Evolutionary conservation across 805 yeast genomes (phyloP).

Genomic region (Millerozyma miso): DNA sequence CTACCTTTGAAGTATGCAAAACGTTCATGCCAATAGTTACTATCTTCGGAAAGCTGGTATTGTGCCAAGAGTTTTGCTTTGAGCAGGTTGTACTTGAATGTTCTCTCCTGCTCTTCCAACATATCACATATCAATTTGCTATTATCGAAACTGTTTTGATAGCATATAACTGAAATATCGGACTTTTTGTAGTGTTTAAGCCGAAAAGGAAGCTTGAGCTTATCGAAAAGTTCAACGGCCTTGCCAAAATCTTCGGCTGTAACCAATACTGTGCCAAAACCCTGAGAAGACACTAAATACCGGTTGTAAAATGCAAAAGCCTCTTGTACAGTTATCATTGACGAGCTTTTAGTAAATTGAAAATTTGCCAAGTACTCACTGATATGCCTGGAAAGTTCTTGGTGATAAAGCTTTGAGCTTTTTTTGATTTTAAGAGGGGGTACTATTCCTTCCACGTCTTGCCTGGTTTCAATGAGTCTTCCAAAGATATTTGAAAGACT

Average conservation of each 20-base stretch:
- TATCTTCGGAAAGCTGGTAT: slow-evolving; percentile 8
- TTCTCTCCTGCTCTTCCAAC: slow-evolving; percentile 19
- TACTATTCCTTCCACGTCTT: slow-evolving; percentile 8
- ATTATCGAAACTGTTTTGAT: slow-evolving; percentile 22
- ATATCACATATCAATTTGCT: slow-evolving; percentile 22
- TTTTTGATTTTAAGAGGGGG: slow-evolving; percentile 36
- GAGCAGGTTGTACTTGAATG: slow-evolving; percentile 21
- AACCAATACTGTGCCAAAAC: slow-evolving; percentile 58
- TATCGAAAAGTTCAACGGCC: slow-evolving; percentile 56
- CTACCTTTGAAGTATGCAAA: slow-evolving; percentile 27
- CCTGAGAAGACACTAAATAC: slow-evolving; percentile 29
- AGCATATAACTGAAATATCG: slow-evolving; percentile 31
- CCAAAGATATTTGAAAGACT: slow-evolving; percentile 47
- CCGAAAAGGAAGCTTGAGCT: slow-evolving; percentile 54
- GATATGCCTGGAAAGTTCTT: slow-evolving; percentile 74
- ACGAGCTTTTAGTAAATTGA: slow-evolving; percentile 25
- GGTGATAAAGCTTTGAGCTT: slow-evolving; percentile 38
- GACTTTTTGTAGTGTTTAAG: slow-evolving; percentile 30
- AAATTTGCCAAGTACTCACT: slow-evolving; percentile 57
- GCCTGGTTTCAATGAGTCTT: slow-evolving; percentile 12
- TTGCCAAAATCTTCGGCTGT: slow-evolving; percentile 64
- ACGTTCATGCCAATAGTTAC: slow-evolving; percentile 13
- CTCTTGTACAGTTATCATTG: slow-evolving; percentile 40
- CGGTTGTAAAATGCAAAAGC: slow-evolving; percentile 40
- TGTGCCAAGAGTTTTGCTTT: slow-evolving; percentile 15